Evolutionary conservation across 1,284 basidiomycete genomes (phyloP), one percentile per base, ranked within the genome.

Genomic region (Cutaneotrichosporon sp.): DNA sequence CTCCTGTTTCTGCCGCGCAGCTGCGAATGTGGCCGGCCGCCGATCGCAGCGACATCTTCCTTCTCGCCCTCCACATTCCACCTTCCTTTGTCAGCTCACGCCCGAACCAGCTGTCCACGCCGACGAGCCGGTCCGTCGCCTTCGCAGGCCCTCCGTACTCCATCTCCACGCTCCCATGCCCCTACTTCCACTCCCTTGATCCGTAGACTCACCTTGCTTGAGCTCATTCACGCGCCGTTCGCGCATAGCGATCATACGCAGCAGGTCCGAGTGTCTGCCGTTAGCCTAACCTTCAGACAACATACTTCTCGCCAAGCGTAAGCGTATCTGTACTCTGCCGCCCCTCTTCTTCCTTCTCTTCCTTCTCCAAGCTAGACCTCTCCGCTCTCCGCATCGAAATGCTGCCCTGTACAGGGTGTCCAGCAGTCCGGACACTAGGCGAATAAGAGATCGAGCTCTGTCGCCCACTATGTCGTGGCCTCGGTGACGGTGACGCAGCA

Each of bases 181-280:
- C 16, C 30, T 22, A 22, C 11, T 5, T 40, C 26, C 26, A 26
- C 3, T 26, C 26, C 26, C 26, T 26, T 26, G 26, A 26, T 26
- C 26, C 26, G 26, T 26, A 26, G 26, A 68, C 73, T 49, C 40
- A 76, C 76, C 76, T 58, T 76, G 73, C 50, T 66, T 68, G 21
- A 77, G 66, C 53, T 79, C 77, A 42, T 74, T 72, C 51, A 79
- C 75, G 14, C 72, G 55, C 9, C 76, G 64, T 52, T 79, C 76
- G 42, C 72, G 71, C 67, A 74, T 70, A 30, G 77, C 77, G 55
- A 79, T 79, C 6, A 69, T 58, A 0, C 70, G 73, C 5, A 79
- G 63, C 2, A 79, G 64, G 38, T 77, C 77, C 22, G 73, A 73
- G 57, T 79, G 76, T 64, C 76, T 79, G 49, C 4, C 13, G 62